A percentile compares a stretch with the other conserved stretches of the same genome.
Evolutionary conservation across 1,139 yeast species (phyloP).

Genomic region (Debaryomyces fabryi): DNA sequence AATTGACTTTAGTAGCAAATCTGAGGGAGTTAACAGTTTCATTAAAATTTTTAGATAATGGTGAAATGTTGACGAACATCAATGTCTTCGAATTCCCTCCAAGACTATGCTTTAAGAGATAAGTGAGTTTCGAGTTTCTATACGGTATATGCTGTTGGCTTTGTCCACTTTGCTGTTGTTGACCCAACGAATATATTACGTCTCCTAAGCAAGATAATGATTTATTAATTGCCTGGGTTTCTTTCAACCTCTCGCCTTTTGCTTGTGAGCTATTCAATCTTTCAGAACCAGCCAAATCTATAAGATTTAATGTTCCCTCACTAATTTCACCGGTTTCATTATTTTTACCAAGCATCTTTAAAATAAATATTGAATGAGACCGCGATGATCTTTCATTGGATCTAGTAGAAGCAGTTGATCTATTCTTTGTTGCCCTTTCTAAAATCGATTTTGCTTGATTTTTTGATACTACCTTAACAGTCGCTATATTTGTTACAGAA

Average conservation of each 20-base stretch:
- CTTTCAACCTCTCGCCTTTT: constrained; percentile 77
- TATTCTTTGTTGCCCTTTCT: constrained; percentile 55
- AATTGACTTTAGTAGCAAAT: constrained; percentile 83
- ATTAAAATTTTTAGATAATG: constrained; percentile 58
- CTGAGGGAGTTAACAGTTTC: constrained; percentile 86
- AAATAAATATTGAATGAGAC: constrained; percentile 71
- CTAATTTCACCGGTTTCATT: constrained; percentile 49
- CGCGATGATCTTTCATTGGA: constrained; percentile 78
- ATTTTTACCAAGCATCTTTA: constrained; percentile 62
- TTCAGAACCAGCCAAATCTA: constrained; percentile 91
- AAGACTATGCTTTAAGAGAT: constrained; percentile 77
- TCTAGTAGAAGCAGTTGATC: constrained; percentile 82
- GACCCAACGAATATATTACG: constrained; percentile 76
- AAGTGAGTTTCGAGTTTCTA: constrained; percentile 69
- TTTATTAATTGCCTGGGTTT: constrained; percentile 88
- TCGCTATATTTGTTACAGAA: constrained; percentile 59
- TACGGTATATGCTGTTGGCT: constrained; percentile 50
- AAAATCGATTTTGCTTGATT: constrained; percentile 56
- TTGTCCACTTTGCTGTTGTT: constrained; percentile 34
- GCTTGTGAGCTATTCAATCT: constrained; percentile 76
- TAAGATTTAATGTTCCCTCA: constrained; percentile 68
- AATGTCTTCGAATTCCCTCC: constrained; percentile 87
- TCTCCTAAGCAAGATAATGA: constrained; percentile 90
- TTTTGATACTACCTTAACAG: constrained; percentile 49
- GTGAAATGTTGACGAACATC: constrained; percentile 91